phyloP scores from a whole-genome alignment of 306 rosid genomes.

The Fagus sylvatica region DNA sequence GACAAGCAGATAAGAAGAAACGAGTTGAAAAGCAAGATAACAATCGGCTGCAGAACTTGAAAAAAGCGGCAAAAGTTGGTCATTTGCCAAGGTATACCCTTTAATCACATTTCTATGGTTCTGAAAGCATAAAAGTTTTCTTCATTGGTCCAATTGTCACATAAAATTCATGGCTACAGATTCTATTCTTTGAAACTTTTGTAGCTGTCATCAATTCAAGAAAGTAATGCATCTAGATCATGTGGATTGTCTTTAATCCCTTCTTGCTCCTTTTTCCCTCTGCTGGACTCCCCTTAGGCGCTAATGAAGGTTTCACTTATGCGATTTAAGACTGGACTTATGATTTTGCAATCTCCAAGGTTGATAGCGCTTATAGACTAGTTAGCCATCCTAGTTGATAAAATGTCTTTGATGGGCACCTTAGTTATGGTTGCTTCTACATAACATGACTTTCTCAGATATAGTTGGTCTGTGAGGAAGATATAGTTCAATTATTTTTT shows the following conservation, averaged over 20 bases:
- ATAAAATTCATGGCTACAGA: not conserved
- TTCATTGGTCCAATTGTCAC: not conserved
- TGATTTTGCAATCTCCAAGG: not conserved
- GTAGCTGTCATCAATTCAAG: not conserved
- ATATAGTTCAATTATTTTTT: not conserved
- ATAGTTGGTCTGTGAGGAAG: not conserved
- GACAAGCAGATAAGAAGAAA: slow-evolving; percentile 65
- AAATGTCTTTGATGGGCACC: not conserved
- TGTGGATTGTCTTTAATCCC: not conserved
- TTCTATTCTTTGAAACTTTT: not conserved
- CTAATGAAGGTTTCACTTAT: not conserved
- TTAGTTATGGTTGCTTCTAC: not conserved
- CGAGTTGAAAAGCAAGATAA: slow-evolving; percentile 75
- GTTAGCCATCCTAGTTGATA: too few relatives aligned
- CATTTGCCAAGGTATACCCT: slow-evolving; percentile 77
- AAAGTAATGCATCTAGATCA: not conserved
- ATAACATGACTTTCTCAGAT: not conserved
- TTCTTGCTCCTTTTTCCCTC: not conserved
- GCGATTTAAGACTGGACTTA: not conserved
- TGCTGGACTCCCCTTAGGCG: not conserved
- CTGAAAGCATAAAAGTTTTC: slow-evolving; percentile 10
- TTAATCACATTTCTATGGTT: slow-evolving; percentile 9
- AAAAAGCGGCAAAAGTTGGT: slow-evolving; percentile 81
- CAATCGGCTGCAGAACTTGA: slow-evolving; percentile 72
- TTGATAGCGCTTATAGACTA: not conserved